phyloP scores from a whole-genome alignment of 805 yeast species.

The Torulaspora microellipsoides region DNA sequence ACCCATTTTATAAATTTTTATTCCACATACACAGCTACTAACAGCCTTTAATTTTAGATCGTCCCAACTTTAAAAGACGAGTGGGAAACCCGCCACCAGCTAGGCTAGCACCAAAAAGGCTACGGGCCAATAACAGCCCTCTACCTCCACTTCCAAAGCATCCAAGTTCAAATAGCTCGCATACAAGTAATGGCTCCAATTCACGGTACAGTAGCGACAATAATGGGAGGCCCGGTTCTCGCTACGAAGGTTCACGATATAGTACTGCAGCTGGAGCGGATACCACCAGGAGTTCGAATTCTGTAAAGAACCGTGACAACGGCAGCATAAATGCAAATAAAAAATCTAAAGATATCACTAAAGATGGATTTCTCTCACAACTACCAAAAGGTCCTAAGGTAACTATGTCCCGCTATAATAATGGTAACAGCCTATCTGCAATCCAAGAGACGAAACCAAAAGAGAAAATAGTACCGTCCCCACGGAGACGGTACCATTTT shows the following conservation, averaged over 20 bases:
- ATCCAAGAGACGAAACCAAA: background rate
- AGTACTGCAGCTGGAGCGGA: conserved; percentile 1
- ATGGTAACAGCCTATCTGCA: conserved; percentile 4
- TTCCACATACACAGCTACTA: conserved; percentile 2
- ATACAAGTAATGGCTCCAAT: conserved; percentile 1
- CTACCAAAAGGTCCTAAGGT: conserved; percentile 28
- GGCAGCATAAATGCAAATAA: background rate
- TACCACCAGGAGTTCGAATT: no score
- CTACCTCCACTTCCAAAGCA: conserved; percentile 10
- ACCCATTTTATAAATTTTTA: background rate
- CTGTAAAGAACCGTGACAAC: background rate
- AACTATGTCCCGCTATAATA: conserved; percentile 13
- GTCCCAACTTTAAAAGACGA: conserved; percentile 16
- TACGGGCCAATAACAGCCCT: conserved; percentile 14
- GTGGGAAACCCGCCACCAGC: conserved; percentile 18
- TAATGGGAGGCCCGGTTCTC: conserved; percentile 11
- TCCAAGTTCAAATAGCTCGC: conserved; percentile 7
- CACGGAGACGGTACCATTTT: no score
- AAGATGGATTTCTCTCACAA: conserved; percentile 16
- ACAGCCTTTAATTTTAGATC: conserved; percentile 6
- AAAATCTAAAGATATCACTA: background rate
- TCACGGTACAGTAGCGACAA: conserved; percentile 6
- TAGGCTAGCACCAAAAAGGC: conserved; percentile 15
- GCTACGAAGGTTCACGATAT: conserved; percentile 22
- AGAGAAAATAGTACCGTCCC: conserved; percentile 3